Evolutionary conservation across 495 filamentous ascomycete species (phyloP).

Genomic region (Achaetomiella virescens): DNA sequence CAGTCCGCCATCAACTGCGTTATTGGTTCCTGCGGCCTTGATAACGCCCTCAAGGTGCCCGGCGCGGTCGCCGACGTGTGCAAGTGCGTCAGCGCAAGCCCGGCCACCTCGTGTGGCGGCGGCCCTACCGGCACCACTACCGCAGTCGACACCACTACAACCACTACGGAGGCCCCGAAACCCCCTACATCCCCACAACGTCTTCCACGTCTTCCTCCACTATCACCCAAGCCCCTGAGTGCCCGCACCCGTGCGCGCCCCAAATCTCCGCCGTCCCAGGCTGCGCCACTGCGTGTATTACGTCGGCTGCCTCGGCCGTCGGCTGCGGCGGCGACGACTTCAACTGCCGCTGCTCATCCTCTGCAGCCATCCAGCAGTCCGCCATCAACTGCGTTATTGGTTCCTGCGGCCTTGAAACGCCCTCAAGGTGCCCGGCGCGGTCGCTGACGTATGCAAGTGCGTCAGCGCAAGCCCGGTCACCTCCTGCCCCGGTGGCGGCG

Average conservation of each 20-base stretch:
- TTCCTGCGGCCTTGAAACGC: neutral
- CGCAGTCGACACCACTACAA: neutral
- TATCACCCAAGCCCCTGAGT: neutral
- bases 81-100: neutral
- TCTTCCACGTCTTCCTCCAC: neutral
- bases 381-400: neutral
- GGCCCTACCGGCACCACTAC: neutral
- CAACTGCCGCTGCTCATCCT: neutral
- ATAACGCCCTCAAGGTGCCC: neutral
- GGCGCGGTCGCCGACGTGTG: neutral
- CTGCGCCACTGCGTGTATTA: conserved; percentile 2
- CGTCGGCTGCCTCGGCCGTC: neutral
- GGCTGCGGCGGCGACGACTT: conserved; percentile 1
- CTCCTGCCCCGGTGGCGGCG: neutral
- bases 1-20: neutral
- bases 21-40: neutral
- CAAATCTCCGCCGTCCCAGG: neutral
- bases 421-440: neutral
- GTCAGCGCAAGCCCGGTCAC: neutral
- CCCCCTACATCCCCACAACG: no score
- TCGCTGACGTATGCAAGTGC: neutral
- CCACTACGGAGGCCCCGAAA: neutral
- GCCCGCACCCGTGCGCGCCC: neutral
- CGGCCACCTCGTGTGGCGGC: no score
- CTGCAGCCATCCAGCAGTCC: neutral